Evolutionary conservation across 192 early-diverging fungal genomes (phyloP).

Genomic region (Pilaira anomala): DNA sequence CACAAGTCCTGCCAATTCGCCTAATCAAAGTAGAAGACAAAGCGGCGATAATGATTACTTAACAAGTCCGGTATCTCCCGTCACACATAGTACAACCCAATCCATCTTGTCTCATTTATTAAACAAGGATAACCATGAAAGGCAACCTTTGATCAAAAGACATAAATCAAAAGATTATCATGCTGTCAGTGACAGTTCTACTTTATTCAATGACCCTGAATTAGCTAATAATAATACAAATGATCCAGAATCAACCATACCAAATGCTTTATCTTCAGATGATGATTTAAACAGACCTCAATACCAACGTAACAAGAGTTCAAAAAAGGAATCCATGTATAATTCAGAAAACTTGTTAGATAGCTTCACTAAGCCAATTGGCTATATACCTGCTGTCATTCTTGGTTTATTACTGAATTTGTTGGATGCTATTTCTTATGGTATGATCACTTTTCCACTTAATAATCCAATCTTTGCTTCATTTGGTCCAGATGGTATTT

Average conservation of each 20-base stretch:
- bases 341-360: conserved; percentile 4
- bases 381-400: conserved; percentile 83
- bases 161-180: not conserved
- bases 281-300: no score
- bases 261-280: no score
- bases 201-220: no score
- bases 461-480: conserved; percentile 64
- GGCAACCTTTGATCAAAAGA: not conserved
- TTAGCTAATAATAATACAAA: no score
- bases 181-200: no score
- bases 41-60: not conserved
- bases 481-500: conserved; percentile 84
- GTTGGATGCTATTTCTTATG: conserved; percentile 87
- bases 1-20: not conserved
- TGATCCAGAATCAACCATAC: no score
- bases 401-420: conserved; percentile 90
- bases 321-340: not conserved
- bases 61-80: not conserved
- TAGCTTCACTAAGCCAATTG: conserved; percentile 48
- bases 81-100: not conserved
- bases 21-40: not conserved
- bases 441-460: conserved; percentile 89
- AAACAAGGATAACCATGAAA: conserved; percentile 11
- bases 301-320: no score
- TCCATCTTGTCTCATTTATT: conserved; percentile 26